phyloP scores from a whole-genome alignment of 2,329 filamentous ascomycete species.

The Orbilia blumenaviensis region DNA sequence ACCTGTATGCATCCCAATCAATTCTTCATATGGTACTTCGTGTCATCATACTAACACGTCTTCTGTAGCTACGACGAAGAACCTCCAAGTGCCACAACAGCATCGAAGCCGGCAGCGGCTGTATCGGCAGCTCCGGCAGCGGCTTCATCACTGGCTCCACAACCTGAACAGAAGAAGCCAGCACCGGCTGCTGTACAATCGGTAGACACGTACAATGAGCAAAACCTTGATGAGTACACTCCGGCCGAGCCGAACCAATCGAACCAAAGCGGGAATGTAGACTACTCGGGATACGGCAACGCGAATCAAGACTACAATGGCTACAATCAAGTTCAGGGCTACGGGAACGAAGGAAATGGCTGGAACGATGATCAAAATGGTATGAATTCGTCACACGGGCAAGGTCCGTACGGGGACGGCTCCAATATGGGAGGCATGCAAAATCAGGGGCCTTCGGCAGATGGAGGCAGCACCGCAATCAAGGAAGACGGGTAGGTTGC shows the following conservation, averaged over 20 bases:
- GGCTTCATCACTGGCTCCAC: constrained; percentile 8
- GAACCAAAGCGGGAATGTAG: constrained; percentile 24
- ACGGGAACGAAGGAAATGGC: constrained; percentile 34
- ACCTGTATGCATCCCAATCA: constrained; percentile 73
- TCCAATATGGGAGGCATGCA: constrained; percentile 48
- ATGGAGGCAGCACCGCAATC: constrained; percentile 71
- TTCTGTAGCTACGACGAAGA: constrained; percentile 56
- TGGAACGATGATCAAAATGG: constrained; percentile 39
- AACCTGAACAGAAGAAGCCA: constrained; percentile 30
- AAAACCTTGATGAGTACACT: constrained; percentile 33
- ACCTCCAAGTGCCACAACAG: constrained; percentile 4
- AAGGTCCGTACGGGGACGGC: constrained; percentile 54
- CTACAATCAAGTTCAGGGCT: constrained; percentile 36
- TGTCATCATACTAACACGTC: background rate
- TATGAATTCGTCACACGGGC: constrained; percentile 54
- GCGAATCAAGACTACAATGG: constrained; percentile 47
- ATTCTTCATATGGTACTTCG: background rate
- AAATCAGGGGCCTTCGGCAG: constrained; percentile 55
- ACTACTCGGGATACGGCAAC: constrained; percentile 46
- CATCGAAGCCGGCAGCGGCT: constrained; percentile 22
- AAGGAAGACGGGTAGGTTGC: constrained; percentile 90
- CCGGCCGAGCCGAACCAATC: constrained; percentile 41
- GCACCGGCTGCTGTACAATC: constrained; percentile 1
- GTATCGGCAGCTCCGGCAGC: background rate
- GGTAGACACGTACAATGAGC: constrained; percentile 13